Percentiles rank a stretch among this genome's conserved stretches.
Conservation (phyloP, 306 rosid genomes). For the Dalbergia cultrata region DNA sequence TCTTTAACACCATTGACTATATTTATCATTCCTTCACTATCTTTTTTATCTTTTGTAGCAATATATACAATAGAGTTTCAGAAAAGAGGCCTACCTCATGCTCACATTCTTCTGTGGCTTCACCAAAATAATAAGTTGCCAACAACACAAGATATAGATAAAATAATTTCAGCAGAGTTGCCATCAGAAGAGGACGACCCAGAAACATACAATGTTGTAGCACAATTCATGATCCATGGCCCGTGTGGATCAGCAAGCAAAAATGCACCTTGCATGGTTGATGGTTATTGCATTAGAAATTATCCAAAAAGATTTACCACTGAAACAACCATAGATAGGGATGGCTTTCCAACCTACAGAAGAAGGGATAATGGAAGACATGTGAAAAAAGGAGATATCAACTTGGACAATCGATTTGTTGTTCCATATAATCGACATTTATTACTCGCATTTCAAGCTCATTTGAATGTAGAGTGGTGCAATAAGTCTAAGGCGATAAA, state of each 20-base stretch:
- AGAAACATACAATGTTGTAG: not conserved
- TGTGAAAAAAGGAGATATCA: not conserved
- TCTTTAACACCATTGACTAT: too few relatives aligned
- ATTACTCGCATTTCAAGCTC: not conserved
- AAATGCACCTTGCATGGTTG: conserved; percentile 9
- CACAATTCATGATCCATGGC: not conserved
- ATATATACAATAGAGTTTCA: conserved; percentile 24
- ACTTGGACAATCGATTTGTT: conserved; percentile 3
- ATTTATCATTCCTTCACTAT: too few relatives aligned
- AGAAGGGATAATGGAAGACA: not conserved
- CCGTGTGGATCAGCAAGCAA: not conserved
- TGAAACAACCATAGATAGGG: not conserved
- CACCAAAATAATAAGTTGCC: not conserved
- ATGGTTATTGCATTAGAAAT: not conserved
- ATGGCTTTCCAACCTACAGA: not conserved
- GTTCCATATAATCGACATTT: not conserved
- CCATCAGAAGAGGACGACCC: not conserved
- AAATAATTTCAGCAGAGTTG: not conserved
- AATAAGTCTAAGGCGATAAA: not conserved
- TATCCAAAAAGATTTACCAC: not conserved
- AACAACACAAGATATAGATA: not conserved
- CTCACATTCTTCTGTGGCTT: not conserved
- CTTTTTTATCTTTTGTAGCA: not conserved
- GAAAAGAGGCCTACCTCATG: not conserved
- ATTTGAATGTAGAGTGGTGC: not conserved